Conservation (phyloP, 176 grass and related monocot genomes). For the Carex parvula region DNA sequence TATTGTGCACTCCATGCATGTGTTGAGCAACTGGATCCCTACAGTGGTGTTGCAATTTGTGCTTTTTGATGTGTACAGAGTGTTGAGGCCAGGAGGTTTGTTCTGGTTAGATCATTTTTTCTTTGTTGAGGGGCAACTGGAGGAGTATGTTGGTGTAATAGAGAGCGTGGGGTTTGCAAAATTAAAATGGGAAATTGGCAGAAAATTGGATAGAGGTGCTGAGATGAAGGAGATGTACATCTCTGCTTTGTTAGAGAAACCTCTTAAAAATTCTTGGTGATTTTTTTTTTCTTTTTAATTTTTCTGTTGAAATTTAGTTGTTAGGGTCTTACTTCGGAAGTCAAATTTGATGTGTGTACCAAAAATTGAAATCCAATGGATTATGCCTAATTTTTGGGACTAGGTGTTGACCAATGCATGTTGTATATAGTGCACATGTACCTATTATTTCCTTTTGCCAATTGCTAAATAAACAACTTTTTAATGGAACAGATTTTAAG, state of each 20-base stretch:
- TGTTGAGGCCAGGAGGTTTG: conserved; percentile 39
- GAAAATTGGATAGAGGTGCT: conserved; percentile 41
- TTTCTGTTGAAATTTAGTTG: background rate
- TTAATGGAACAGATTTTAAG: background rate
- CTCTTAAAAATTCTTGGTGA: conserved; percentile 46
- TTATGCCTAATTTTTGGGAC: conserved; percentile 7
- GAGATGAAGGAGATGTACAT: conserved; percentile 45
- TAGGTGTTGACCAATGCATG: background rate
- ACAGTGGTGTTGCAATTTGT: conserved; percentile 35
- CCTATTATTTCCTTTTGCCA: background rate
- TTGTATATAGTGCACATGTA: background rate
- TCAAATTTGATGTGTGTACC: background rate
- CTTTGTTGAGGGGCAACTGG: conserved; percentile 42
- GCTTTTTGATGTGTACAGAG: conserved; percentile 36
- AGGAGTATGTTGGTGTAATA: conserved; percentile 34
- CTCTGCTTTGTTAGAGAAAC: conserved; percentile 49
- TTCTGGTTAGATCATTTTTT: conserved; percentile 53
- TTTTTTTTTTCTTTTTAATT: background rate
- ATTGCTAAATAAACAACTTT: background rate
- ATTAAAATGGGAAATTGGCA: conserved; percentile 35
- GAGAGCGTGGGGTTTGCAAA: conserved; percentile 43
- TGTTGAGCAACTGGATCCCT: conserved; percentile 48
- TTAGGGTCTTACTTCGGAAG: background rate
- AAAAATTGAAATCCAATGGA: background rate
- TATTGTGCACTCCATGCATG: conserved; percentile 49